Base-by-base conservation (phyloP, 2,329 filamentous ascomycete genomes). In the Colletotrichum sansevieriae region DNA sequence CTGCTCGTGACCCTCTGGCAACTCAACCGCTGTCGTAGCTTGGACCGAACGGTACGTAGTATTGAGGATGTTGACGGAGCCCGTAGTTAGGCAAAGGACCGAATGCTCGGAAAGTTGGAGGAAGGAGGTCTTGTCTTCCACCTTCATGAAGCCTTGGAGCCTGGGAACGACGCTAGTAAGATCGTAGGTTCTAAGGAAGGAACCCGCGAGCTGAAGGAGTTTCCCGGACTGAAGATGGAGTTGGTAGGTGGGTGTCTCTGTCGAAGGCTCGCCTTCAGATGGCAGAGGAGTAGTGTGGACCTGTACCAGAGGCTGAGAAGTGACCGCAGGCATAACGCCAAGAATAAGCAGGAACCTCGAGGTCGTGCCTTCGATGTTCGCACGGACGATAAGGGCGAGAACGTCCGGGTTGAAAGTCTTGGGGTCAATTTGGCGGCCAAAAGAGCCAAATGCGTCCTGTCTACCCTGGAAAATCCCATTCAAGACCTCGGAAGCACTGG, bases 71-170 rank as follows among this genome's bases (percentile, higher is more conserved):
- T 82, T 84, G 46, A 92, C 85, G 0, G 84, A 83, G 10, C 83
- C 79, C 0, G 83, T 74, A 0, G 89, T 89, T n/a, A 87, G 83
- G 1, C 88, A 85, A 51, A 95, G 83, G 1, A 93, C 78, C 4
- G 91, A 88, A 8, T 91, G 88, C 65, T 86, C 87, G 8, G 91
- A 92, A 0, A 94, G 80, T 7, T 90, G 86, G 7, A 91, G 75
- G 73, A 93, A 92, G 2, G 90, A 91, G 20, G 83, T 82, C 2
- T 89, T 82, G 1, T 81, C 83, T 5, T 84, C 79, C 46, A 86
- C 80, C 6, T 83, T 78, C 29, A 91, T 80, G 13, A 79, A 82
- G 13, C 89, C 88, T 63, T 85, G 83, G 29, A 90, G 77, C 72
- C 86, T 89, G 0, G 91, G 91, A 7, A 91, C 81, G 15, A 87